A percentile compares a stretch with the other conserved stretches of the same genome.
Conservation (phyloP, 129 eudicot genomes). For the Tagetes erecta region DNA sequence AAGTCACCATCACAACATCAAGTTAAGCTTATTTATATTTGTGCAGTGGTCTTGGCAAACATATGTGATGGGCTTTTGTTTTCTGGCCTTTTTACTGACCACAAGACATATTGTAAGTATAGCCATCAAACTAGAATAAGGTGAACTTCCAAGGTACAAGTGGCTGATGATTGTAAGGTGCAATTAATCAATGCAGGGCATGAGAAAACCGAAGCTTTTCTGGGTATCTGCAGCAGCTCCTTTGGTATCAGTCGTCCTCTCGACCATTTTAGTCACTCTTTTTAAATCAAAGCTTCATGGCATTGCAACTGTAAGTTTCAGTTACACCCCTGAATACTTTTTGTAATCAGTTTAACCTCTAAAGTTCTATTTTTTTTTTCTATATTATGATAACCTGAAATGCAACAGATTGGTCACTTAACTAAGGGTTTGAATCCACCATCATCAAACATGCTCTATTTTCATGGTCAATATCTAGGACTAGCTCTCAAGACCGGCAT, state of each 20-base stretch:
- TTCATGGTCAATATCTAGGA: constrained; percentile 62
- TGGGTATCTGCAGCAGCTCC: constrained; percentile 99
- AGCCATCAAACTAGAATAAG: background rate
- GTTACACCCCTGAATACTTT: background rate
- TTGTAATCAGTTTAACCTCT: background rate
- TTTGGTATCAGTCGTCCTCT: constrained; percentile 76
- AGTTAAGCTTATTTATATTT: constrained; percentile 8
- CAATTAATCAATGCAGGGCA: constrained; percentile 55
- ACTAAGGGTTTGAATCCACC: constrained; percentile 91
- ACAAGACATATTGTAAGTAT: constrained; percentile 80
- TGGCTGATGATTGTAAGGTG: constrained; percentile 25
- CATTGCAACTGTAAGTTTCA: constrained; percentile 59
- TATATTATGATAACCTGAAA: background rate
- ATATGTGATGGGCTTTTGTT: constrained; percentile 76
- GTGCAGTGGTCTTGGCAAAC: constrained; percentile 99
- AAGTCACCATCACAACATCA: background rate
- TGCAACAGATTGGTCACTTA: constrained; percentile 77
- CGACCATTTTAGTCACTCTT: constrained; percentile 72
- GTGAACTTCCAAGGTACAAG: constrained; percentile 6
- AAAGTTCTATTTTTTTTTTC: background rate
- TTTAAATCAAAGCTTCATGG: constrained; percentile 62
- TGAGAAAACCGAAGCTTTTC: constrained; percentile 73
- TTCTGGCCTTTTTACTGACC: constrained; percentile 57
- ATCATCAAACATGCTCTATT: constrained; percentile 83
- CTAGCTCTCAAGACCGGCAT: constrained; percentile 87